These are phyloP conservation scores for Ottelia alismoides DNA, from an alignment of 106 monocot genomes.

Conservation along the genomic window DNA sequence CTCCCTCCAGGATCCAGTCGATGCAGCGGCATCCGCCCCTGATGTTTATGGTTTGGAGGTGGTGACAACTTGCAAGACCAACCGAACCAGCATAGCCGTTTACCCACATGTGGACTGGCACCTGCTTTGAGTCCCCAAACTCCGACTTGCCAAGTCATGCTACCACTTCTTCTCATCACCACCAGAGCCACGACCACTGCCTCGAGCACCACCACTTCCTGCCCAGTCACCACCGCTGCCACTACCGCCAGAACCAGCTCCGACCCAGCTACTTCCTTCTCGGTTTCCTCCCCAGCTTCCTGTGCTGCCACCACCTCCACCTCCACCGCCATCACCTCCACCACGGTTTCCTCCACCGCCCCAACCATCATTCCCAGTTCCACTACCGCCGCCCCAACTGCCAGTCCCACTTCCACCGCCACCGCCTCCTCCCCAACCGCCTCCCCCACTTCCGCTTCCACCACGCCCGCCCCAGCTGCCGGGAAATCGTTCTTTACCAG, in stretches of 20 bases:
- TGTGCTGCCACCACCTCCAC: not conserved
- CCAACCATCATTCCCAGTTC: slow-evolving; percentile 4
- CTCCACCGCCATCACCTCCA: not conserved
- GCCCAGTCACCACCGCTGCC: not conserved
- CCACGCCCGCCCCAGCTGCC: slow-evolving; percentile 33
- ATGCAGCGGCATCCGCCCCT: no score
- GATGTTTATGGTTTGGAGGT: no score
- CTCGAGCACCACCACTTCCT: no score
- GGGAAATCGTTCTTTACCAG: slow-evolving; percentile 43
- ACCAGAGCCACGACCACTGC: no score
- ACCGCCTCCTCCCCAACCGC: slow-evolving; percentile 3
- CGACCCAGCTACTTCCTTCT: slow-evolving; percentile 6
- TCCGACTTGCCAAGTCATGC: no score
- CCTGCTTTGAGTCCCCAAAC: no score
- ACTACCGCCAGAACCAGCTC: not conserved
- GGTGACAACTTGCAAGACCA: no score
- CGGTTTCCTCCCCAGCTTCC: not conserved
- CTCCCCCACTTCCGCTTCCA: slow-evolving; percentile 13
- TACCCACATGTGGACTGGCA: no score
- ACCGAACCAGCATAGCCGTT: no score
- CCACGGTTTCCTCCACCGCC: not conserved
- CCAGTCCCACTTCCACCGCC: not conserved
- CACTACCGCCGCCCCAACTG: not conserved
- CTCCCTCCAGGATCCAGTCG: no score
- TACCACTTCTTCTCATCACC: no score